A percentile compares a stretch with the other conserved stretches of the same genome.
Conservation (phyloP, 2,329 filamentous ascomycete species). For the Cladophialophora immunda region DNA sequence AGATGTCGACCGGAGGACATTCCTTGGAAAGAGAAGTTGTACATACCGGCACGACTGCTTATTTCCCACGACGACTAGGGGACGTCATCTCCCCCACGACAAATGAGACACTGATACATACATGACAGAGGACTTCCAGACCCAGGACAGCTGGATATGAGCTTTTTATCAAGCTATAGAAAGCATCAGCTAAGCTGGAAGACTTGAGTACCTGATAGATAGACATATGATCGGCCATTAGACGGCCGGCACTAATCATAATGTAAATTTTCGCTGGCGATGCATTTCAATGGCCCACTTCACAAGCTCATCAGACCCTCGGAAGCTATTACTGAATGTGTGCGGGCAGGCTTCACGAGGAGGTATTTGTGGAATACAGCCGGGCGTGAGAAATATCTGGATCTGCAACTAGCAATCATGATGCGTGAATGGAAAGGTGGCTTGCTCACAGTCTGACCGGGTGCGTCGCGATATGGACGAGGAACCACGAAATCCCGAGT, state of each 20-base stretch:
- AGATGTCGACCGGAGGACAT: constrained; percentile 16
- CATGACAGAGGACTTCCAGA: constrained; percentile 21
- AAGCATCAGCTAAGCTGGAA: constrained; percentile 26
- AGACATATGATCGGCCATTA: constrained; percentile 24
- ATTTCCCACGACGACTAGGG: constrained; percentile 27
- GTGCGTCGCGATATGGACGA: not conserved
- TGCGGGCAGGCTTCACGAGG: not conserved
- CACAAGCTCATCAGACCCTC: not conserved
- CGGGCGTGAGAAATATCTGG: constrained; percentile 7
- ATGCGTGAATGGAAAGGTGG: not conserved
- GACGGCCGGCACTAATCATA: constrained; percentile 29
- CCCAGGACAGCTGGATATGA: constrained; percentile 34
- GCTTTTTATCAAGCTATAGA: constrained; percentile 23
- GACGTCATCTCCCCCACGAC: constrained; percentile 14
- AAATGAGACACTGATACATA: constrained; percentile 34
- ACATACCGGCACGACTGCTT: constrained; percentile 30
- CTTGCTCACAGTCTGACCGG: constrained; percentile 8
- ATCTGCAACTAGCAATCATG: not conserved
- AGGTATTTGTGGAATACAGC: constrained; percentile 1
- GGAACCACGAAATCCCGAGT: constrained; percentile 2
- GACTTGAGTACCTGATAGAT: constrained; percentile 5
- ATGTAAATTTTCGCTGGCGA: constrained; percentile 10
- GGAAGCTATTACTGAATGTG: not conserved
- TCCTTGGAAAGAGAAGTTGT: constrained; percentile 25
- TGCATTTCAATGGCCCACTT: not conserved